Conservation (phyloP, 148 eudicot species). For the Chenopodium album region DNA sequence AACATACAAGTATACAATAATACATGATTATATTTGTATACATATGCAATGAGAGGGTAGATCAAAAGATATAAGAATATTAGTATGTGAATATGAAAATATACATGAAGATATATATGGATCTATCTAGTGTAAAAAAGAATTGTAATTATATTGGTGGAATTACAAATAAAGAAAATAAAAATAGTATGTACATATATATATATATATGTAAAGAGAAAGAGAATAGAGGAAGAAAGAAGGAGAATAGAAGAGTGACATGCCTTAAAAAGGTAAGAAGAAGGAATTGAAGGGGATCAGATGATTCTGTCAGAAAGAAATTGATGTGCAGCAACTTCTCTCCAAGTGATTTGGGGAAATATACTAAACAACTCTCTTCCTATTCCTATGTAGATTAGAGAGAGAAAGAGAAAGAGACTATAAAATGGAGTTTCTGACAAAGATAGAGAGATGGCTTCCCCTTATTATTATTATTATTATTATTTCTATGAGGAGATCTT, state of each 20-base stretch:
- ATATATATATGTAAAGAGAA: background rate
- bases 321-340: constrained; percentile 32
- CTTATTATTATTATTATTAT: too few species aligned
- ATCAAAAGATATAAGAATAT: too few species aligned
- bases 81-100: too few species aligned
- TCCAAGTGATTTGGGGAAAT: constrained; percentile 40
- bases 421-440: constrained; percentile 32
- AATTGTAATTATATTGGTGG: too few species aligned
- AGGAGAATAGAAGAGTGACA: constrained; percentile 24
- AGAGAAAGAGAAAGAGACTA: constrained; percentile 17
- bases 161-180: too few species aligned
- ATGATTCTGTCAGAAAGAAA: constrained; percentile 33
- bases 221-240: background rate
- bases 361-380: constrained; percentile 28
- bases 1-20: too few species aligned
- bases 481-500: constrained; percentile 12
- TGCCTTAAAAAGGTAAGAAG: constrained; percentile 5
- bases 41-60: too few species aligned
- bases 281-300: background rate
- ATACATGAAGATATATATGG: too few species aligned
- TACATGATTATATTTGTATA: too few species aligned
- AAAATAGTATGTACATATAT: too few species aligned
- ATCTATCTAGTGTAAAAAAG: background rate
- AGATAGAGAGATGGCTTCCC: constrained; percentile 16
- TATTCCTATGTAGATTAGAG: background rate